Conservation (phyloP, 2,329 filamentous ascomycete species). For the Fulvia fulva region DNA sequence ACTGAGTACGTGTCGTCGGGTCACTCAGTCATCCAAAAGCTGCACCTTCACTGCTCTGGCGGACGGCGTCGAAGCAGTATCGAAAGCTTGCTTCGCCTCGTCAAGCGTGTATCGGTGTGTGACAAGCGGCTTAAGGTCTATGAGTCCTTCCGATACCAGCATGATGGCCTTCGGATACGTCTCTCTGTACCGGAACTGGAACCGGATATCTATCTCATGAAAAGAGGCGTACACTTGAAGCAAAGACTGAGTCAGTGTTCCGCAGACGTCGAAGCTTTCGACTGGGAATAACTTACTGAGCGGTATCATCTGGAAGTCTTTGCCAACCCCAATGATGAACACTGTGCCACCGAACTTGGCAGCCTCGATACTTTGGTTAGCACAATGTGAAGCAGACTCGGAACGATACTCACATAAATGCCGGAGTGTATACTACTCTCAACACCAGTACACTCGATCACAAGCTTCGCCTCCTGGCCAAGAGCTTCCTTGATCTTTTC, state of each 20-base stretch:
- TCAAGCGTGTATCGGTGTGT: conserved; percentile 38
- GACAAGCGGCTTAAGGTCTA: conserved; percentile 38
- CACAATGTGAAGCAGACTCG: neutral
- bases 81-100: conserved; percentile 37
- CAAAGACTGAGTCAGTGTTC: no score
- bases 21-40: conserved; percentile 28
- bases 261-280: no score
- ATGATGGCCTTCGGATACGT: conserved; percentile 42
- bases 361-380: conserved; percentile 22
- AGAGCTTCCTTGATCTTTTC: conserved; percentile 35
- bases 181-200: conserved; percentile 40
- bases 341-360: conserved; percentile 36
- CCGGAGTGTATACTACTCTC: conserved; percentile 30
- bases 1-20: no score
- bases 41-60: conserved; percentile 37
- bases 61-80: conserved; percentile 35
- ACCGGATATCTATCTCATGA: conserved; percentile 38
- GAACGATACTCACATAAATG: conserved; percentile 30
- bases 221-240: conserved; percentile 37
- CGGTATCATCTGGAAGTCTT: conserved; percentile 36
- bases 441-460: conserved; percentile 36
- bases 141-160: conserved; percentile 37
- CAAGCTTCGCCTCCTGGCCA: conserved; percentile 32
- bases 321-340: conserved; percentile 37
- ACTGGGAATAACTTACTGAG: no score